Evolutionary conservation across 2,329 filamentous ascomycete genomes (phyloP).

Genomic region (Cytospora mali): DNA sequence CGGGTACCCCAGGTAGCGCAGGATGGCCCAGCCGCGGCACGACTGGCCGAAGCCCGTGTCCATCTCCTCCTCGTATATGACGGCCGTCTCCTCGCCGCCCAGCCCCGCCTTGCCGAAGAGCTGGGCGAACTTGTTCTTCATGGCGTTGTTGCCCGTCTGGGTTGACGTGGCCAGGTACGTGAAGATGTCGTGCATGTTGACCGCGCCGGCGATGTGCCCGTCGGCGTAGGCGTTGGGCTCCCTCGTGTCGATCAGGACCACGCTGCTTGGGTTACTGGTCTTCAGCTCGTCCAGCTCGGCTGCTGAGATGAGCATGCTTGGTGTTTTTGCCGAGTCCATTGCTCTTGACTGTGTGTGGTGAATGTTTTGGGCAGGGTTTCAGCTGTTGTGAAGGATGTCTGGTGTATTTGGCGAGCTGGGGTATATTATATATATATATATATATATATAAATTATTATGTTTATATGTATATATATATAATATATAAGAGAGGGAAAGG

Average conservation of each 20-base stretch:
- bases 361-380: not conserved
- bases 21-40: not conserved
- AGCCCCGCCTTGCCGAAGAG: not conserved
- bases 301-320: not conserved
- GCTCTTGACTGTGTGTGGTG: not conserved
- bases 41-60: not conserved
- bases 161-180: not conserved
- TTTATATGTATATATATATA: not conserved
- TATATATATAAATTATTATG: not conserved
- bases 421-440: not conserved
- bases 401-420: no score
- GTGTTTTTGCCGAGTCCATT: not conserved
- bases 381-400: not conserved
- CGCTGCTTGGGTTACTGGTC: not conserved
- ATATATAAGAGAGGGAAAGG: not conserved
- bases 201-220: not conserved
- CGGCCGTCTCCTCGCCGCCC: not conserved
- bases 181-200: slow-evolving; percentile 3
- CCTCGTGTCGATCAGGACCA: not conserved
- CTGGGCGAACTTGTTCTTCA: not conserved
- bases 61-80: not conserved
- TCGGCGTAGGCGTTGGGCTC: not conserved
- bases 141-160: not conserved
- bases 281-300: not conserved
- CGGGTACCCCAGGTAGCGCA: not conserved